Evolutionary conservation across 2,329 filamentous ascomycete species (phyloP).

Genomic region (Verticillium alfalfae): DNA sequence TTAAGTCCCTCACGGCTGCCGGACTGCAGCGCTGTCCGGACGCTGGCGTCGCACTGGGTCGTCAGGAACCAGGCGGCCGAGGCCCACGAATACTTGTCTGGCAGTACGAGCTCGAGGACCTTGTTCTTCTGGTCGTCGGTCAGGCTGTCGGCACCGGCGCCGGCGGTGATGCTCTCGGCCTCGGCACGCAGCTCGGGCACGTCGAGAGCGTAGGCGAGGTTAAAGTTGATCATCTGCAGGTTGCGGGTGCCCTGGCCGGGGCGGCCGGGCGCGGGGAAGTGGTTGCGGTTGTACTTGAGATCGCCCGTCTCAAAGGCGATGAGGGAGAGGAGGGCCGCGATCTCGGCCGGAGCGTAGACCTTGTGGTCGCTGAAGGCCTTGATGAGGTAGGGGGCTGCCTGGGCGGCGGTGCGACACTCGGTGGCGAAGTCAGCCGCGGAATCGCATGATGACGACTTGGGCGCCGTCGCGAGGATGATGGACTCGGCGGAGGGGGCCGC

Average conservation of each 20-base stretch:
- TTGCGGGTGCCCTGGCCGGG: conserved; percentile 67
- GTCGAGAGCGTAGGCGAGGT: conserved; percentile 39
- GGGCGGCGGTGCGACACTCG: conserved; percentile 62
- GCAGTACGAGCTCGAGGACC: conserved; percentile 37
- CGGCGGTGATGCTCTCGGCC: conserved; percentile 18
- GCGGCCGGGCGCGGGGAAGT: conserved; percentile 32
- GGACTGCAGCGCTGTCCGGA: conserved; percentile 24
- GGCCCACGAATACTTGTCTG: conserved; percentile 49
- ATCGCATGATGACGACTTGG: conserved; percentile 47
- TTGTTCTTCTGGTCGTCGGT: conserved; percentile 25
- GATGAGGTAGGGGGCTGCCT: conserved; percentile 54
- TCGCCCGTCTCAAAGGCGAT: conserved; percentile 66
- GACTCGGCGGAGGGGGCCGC: conserved; percentile 17
- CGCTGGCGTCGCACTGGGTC: conserved; percentile 31
- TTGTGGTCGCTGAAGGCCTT: conserved; percentile 51
- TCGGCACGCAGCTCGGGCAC: conserved; percentile 29
- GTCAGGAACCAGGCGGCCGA: conserved; percentile 46
- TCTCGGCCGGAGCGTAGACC: conserved; percentile 49
- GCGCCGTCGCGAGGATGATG: conserved; percentile 50
- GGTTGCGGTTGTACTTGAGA: conserved; percentile 68
- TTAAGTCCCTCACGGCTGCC: conserved; percentile 34
- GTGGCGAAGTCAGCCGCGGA: conserved; percentile 32
- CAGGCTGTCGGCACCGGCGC: conserved; percentile 15
- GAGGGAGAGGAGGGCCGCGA: conserved; percentile 65
- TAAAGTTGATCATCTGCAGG: conserved; percentile 42